Evolutionary conservation across 2,329 filamentous ascomycete genomes (phyloP), one percentile per base, ranked within the genome.

Genomic region (Talaromyces sp.): DNA sequence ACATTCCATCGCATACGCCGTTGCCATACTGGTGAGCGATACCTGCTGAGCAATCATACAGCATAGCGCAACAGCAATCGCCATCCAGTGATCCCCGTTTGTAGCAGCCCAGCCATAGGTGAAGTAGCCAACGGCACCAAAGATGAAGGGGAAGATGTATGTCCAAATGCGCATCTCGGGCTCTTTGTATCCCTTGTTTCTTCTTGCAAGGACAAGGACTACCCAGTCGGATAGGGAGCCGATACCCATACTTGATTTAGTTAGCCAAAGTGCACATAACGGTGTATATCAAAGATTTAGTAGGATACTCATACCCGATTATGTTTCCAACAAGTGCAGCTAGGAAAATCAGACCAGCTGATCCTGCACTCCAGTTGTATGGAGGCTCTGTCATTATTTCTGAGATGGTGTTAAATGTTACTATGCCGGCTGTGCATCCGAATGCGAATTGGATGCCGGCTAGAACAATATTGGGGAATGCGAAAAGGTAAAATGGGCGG

Each of bases 11-110:
- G 71, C 72, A 60, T 75, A 76, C 1, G 72, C 68, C 2, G 72
- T 75, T 3, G 73, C 71, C 32, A 75, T 67, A 45, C 66, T 71
- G 16, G 70, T 73, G 9, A 71, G 68, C 2, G 65, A 68, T 4
- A 76, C 73, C 54, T 75, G 73, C 33, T 75, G 71, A 6, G 73
- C 70, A 43, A 75, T 75, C 68, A 75, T 70, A 33, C 64, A 70
- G 24, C 69, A 72, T 2, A 74, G 56, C 0, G 66, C 70, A 19
- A 75, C 62, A 1, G 70, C 70, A 27, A 75, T 65, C 2, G 65
- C 60, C 37, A 72, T 65, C 71, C 71, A 75, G 19, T 69, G 65
- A 14, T 58, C 56, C 2, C 68, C 70, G 32, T 61, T 53, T 16
- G 69, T 65, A 1, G 72, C 72, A 14, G 67, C 69, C 71, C 72